Percentiles rank a stretch among this genome's conserved stretches.
Conservation (phyloP, 139 green algal species). For the Penium margaritaceum region DNA sequence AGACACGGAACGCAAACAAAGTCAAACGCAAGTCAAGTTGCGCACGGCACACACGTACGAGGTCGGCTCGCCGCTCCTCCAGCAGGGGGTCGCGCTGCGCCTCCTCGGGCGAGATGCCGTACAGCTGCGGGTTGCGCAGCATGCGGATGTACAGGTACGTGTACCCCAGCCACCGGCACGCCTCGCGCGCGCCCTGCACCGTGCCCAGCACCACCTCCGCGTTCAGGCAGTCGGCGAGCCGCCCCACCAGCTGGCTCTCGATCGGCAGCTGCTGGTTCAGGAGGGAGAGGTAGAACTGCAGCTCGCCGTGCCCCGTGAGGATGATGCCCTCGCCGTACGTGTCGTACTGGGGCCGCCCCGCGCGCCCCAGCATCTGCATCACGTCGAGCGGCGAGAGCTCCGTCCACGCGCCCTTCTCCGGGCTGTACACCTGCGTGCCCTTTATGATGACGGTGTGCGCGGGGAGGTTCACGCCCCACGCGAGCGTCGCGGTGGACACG, state of each 20-base stretch:
- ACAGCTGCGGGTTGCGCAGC: constrained; percentile 82
- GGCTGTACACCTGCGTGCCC: constrained; percentile 96
- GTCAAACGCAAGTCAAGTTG: no score
- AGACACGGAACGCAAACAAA: no score
- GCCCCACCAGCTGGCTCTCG: constrained; percentile 82
- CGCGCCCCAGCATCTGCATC: constrained; percentile 98
- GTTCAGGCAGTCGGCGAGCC: constrained; percentile 87
- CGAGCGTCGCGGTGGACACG: constrained; percentile 88
- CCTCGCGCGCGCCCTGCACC: constrained; percentile 34
- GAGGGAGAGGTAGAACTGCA: constrained; percentile 97
- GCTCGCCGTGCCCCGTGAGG: constrained; percentile 80
- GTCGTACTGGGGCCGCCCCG: constrained; percentile 90
- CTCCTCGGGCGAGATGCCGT: constrained; percentile 72
- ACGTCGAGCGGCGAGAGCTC: constrained; percentile 90
- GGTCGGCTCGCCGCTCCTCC: constrained; percentile 74
- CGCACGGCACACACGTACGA: no score
- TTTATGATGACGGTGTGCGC: constrained; percentile 99
- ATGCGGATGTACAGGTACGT: constrained; percentile 96
- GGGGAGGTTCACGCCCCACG: constrained; percentile 97
- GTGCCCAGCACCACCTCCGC: constrained; percentile 91
- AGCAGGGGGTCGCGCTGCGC: constrained; percentile 76
- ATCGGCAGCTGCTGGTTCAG: constrained; percentile 97
- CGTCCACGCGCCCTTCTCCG: constrained; percentile 78
- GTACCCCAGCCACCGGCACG: constrained; percentile 50
- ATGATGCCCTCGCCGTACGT: constrained; percentile 93